A percentile compares a stretch with the other conserved stretches of the same genome.
These are phyloP conservation scores for Achaetomium macrosporum DNA, from an alignment of 2,329 filamentous ascomycete species.

Conservation along the genomic window DNA sequence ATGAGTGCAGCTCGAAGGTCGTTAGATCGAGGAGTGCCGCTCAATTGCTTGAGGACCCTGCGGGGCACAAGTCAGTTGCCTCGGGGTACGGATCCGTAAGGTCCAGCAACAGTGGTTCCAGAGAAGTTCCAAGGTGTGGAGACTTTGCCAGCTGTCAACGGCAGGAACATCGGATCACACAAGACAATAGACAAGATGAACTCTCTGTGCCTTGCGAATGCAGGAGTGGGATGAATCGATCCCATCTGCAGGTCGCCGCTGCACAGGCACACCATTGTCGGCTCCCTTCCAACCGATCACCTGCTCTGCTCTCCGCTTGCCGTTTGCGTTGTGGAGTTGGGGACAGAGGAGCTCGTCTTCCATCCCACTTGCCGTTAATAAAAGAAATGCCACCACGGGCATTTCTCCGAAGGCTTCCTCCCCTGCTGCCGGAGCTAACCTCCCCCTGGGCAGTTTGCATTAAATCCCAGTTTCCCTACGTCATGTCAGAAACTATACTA, in stretches of 20 bases:
- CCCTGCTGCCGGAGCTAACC: background rate
- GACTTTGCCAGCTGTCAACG: slow-evolving; percentile 6
- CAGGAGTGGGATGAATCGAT: background rate
- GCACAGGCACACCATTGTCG: background rate
- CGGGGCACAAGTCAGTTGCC: slow-evolving; percentile 2
- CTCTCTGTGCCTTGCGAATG: background rate
- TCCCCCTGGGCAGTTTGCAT: background rate
- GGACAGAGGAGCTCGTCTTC: background rate
- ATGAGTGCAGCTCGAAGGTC: background rate
- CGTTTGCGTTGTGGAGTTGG: background rate
- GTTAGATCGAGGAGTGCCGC: background rate
- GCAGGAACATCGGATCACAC: background rate
- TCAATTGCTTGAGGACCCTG: background rate
- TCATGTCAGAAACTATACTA: background rate
- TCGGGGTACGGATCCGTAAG: no score
- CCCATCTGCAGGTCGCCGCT: background rate
- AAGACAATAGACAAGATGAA: background rate
- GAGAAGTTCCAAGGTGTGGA: background rate
- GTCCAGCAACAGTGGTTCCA: background rate
- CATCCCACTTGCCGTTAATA: slow-evolving; percentile 9
- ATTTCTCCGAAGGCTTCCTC: background rate
- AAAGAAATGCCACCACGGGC: slow-evolving; percentile 8
- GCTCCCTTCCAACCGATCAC: slow-evolving; percentile 1
- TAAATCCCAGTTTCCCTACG: background rate
- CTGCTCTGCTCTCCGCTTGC: background rate